These are phyloP conservation scores for Haplographium delicatum DNA, from an alignment of 495 filamentous ascomycete genomes.

Conservation along the genomic window DNA sequence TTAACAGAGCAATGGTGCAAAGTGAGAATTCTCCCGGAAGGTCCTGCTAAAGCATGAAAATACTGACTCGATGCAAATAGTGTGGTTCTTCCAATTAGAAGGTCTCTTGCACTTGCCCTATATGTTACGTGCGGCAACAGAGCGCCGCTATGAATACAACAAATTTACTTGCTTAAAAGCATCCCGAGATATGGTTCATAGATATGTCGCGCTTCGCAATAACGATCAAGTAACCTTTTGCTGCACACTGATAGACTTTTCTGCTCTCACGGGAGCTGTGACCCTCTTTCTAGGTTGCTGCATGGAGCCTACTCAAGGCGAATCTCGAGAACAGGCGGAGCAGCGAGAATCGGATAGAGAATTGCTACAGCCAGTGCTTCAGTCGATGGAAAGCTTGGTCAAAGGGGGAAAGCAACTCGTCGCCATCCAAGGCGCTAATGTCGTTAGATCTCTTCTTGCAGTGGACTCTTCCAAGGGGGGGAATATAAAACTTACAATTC, in stretches of 20 bases:
- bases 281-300: constrained; percentile 36
- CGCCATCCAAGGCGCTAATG: constrained; percentile 33
- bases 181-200: constrained; percentile 35
- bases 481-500: constrained; percentile 37
- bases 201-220: constrained; percentile 35
- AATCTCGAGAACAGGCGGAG: constrained; percentile 7
- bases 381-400: constrained; percentile 34
- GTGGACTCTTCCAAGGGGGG: constrained; percentile 17
- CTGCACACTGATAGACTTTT: constrained; percentile 41
- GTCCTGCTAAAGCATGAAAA: too few relatives aligned
- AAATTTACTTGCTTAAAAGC: constrained; percentile 37
- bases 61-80: too few relatives aligned
- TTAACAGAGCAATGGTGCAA: constrained; percentile 29
- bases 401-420: constrained; percentile 34
- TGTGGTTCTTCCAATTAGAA: constrained; percentile 39
- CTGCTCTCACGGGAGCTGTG: constrained; percentile 39
- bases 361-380: constrained; percentile 22
- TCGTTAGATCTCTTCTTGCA: constrained; percentile 39
- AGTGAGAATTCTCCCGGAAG: too few relatives aligned
- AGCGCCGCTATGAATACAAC: constrained; percentile 43
- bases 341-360: constrained; percentile 33
- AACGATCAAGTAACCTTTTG: constrained; percentile 31
- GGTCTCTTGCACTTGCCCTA: constrained; percentile 42
- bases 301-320: constrained; percentile 21
- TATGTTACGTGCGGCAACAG: constrained; percentile 39